Evolutionary conservation across 1,284 basidiomycete genomes (phyloP).

Genomic region (Thecaphora thlaspeos): DNA sequence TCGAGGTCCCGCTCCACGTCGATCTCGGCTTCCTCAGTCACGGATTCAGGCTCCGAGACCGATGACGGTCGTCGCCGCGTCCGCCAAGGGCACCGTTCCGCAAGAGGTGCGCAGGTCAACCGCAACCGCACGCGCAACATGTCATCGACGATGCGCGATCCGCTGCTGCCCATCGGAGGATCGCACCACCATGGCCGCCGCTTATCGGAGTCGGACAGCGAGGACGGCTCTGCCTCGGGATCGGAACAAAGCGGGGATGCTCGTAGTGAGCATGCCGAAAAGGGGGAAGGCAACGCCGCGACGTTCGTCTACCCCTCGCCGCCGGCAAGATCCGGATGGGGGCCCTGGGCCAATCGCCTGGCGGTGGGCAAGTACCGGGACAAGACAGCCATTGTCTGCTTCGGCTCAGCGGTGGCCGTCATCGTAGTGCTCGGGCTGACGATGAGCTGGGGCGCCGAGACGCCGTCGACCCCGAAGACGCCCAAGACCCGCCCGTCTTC

Average conservation of each 20-base stretch:
- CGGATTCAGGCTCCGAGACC: constrained; percentile 28
- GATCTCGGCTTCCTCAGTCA: constrained; percentile 33
- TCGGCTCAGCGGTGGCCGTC: constrained; percentile 20
- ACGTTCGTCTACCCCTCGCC: constrained; percentile 33
- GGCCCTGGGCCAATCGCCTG: constrained; percentile 37
- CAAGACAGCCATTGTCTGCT: constrained; percentile 39
- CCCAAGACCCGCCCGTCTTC: constrained; percentile 57
- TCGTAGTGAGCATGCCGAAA: constrained; percentile 6
- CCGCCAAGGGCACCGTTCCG: not conserved
- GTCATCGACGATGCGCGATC: constrained; percentile 30
- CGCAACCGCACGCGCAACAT: constrained; percentile 35
- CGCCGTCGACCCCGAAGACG: constrained; percentile 27
- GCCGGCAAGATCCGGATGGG: constrained; percentile 31
- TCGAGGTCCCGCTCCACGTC: constrained; percentile 26
- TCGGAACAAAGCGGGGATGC: too few relatives aligned
- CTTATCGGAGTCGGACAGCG: constrained; percentile 6
- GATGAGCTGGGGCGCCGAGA: constrained; percentile 24
- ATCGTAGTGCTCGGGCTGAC: constrained; percentile 33
- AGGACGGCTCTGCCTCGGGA: constrained; percentile 8
- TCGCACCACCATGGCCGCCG: constrained; percentile 11
- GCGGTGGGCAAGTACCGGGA: constrained; percentile 46
- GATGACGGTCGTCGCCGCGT: constrained; percentile 10
- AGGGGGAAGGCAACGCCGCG: constrained; percentile 11
- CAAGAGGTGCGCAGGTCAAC: constrained; percentile 4
- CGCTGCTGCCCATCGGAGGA: constrained; percentile 23